Evolutionary conservation across 148 eudicot species (phyloP), one percentile per base, ranked within the genome.

Genomic region (Mesembryanthemum crystallinum): DNA sequence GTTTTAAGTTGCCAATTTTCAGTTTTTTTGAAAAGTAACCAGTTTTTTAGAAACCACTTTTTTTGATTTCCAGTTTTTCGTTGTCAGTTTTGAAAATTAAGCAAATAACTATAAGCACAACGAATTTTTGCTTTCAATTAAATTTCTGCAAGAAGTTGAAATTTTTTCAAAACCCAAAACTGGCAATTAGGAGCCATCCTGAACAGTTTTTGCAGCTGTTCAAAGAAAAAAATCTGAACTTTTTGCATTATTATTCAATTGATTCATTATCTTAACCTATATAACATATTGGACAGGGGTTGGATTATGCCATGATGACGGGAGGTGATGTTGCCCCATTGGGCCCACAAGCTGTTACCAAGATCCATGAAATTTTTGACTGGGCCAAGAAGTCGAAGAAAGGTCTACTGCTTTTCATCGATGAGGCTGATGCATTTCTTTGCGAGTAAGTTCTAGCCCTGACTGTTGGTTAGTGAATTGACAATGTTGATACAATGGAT

Each of bases 221-320:
- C n/a, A n/a, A n/a, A n/a, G n/a, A n/a, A n/a, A n/a, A n/a, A n/a
- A n/a, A 28, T 17, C 27, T 57, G 32, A 27, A 55, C 20, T 7
- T 33, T 70, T 8, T 30, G 52, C 43, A 18, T 0, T 37, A n/a
- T 20, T 47, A 17, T 60, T 49, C 9, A 59, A 42, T 25, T 28
- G 12, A 24, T 59, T 25, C 7, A 43, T 74, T 67, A 47, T 35
- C 7, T 76, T 83, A 60, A 57, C 76, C 51, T 42, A 20, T 51
- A 7, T 64, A 39, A 73, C 33, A 17, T 79, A 23, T 71, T 77
- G 55, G 79, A 32, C 88, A 91, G 97, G 97, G 97, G 43, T 85
- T 95, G 81, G 97, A 95, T 83, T 95, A 95, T 89, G 99, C 99
- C 55, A 92, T 92, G 99, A 95, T 95, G 97, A 92, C 99, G 30